phyloP scores from a whole-genome alignment of 768 basidiomycete genomes.

The Cantharellus anzutake region DNA sequence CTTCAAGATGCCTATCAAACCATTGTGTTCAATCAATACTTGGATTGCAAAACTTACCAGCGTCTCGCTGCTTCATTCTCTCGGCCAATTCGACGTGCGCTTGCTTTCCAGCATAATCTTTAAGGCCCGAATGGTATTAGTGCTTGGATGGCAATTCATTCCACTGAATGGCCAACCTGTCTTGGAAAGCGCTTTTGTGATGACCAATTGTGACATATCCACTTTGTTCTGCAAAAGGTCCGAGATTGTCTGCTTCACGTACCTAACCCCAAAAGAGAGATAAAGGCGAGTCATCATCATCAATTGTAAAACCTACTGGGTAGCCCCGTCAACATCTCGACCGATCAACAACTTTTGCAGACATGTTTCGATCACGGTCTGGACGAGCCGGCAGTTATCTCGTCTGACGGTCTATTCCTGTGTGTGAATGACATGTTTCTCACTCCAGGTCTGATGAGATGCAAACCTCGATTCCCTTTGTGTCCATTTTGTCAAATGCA shows the following conservation, averaged over 20 bases:
- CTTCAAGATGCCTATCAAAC: conserved; percentile 18
- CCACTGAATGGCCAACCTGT: conserved; percentile 25
- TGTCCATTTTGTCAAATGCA: conserved; percentile 98
- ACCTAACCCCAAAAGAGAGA: conserved; percentile 27
- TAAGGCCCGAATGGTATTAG: neutral
- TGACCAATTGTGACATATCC: conserved; percentile 98
- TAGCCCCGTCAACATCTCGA: conserved; percentile 81
- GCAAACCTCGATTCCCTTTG: conserved; percentile 92
- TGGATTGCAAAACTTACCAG: conserved; percentile 28
- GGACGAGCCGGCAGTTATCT: conserved; percentile 96
- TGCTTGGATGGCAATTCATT: neutral
- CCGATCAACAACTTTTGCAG: conserved; percentile 96
- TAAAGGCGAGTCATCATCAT: neutral
- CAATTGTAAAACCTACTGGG: conserved; percentile 40
- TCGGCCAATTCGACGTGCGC: conserved; percentile 93
- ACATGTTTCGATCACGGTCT: conserved; percentile 95
- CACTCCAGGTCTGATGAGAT: neutral
- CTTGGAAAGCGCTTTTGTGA: conserved; percentile 92
- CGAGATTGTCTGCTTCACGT: conserved; percentile 82
- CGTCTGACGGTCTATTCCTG: conserved; percentile 71
- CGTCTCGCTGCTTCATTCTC: conserved; percentile 90
- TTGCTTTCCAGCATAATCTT: conserved; percentile 88
- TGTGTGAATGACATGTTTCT: neutral
- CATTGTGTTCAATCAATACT: neutral
- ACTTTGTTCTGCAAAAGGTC: conserved; percentile 92